Percentiles rank a stretch among this genome's conserved stretches.
These are phyloP conservation scores for Dioscorea dumetorum DNA, from an alignment of 106 monocot genomes.

Conservation along the genomic window DNA sequence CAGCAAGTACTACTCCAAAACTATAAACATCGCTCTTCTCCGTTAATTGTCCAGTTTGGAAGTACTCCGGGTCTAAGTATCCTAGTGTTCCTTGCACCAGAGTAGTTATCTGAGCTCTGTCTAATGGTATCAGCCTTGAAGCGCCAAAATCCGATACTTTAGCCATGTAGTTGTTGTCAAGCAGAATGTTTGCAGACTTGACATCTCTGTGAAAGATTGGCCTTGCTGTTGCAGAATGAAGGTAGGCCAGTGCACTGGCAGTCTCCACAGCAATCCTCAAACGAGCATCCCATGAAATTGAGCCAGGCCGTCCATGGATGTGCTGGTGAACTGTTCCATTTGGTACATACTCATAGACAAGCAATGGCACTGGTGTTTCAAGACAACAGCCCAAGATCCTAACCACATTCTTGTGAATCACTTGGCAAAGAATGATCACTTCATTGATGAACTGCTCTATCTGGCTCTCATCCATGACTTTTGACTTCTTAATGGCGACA, in stretches of 20 bases:
- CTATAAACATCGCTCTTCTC: slow-evolving; percentile 33
- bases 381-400: slow-evolving; percentile 20
- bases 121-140: slow-evolving; percentile 20
- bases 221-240: slow-evolving; percentile 26
- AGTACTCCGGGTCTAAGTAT: slow-evolving; percentile 26
- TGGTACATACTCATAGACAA: slow-evolving; percentile 3
- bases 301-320: slow-evolving; percentile 2
- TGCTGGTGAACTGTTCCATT: slow-evolving; percentile 17
- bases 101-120: slow-evolving; percentile 16
- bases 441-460: slow-evolving; percentile 23
- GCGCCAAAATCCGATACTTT: slow-evolving; percentile 39
- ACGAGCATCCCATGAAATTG: slow-evolving; percentile 12
- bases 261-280: slow-evolving; percentile 34
- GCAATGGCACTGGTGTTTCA: slow-evolving; percentile 5
- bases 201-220: slow-evolving; percentile 50
- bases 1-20: slow-evolving; percentile 39
- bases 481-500: slow-evolving; percentile 21
- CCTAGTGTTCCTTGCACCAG: slow-evolving; percentile 22
- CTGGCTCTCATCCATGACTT: slow-evolving; percentile 3
- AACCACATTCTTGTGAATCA: slow-evolving; percentile 19
- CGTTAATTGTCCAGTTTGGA: slow-evolving; percentile 13
- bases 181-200: slow-evolving; percentile 40
- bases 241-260: slow-evolving; percentile 38
- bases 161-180: slow-evolving; percentile 27
- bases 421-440: slow-evolving; percentile 4